Conservation (phyloP, 164 flowering plant species). For the Chimonanthus salicifolius region DNA sequence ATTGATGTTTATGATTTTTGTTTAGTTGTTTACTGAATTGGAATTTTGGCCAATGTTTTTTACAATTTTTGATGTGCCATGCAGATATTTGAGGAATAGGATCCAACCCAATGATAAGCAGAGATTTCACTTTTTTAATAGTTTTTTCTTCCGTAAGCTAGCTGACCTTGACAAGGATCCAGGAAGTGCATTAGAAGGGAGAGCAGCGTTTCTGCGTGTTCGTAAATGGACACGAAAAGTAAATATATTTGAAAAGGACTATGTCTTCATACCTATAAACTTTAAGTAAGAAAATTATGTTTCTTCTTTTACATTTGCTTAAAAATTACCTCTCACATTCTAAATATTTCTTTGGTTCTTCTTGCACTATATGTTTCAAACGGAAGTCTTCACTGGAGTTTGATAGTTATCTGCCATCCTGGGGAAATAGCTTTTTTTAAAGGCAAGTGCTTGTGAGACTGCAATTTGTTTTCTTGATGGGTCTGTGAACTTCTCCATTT, state of each 20-base stretch:
- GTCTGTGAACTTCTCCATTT: neutral
- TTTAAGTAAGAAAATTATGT: constrained; percentile 54
- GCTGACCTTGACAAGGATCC: constrained; percentile 88
- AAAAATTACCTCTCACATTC: neutral
- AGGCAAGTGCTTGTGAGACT: constrained; percentile 33
- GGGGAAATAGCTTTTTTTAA: constrained; percentile 61
- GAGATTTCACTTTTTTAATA: constrained; percentile 78
- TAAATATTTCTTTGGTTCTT: neutral
- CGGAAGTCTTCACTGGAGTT: constrained; percentile 92
- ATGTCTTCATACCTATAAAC: constrained; percentile 83
- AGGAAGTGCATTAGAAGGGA: constrained; percentile 65
- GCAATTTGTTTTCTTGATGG: neutral
- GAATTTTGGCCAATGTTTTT: neutral
- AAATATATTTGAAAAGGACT: constrained; percentile 85
- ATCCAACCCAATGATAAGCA: constrained; percentile 40
- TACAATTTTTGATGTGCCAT: neutral
- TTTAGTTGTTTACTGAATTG: neutral
- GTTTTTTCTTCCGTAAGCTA: constrained; percentile 93
- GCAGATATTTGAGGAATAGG: constrained; percentile 69
- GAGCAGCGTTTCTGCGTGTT: constrained; percentile 87
- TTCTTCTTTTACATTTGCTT: constrained; percentile 1
- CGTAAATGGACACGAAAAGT: constrained; percentile 96
- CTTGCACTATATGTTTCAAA: constrained; percentile 5
- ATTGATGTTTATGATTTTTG: neutral
- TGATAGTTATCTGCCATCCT: constrained; percentile 83